These are phyloP conservation scores for Ziziphus jujuba DNA, from an alignment of 306 rosid species.

Conservation along the genomic window DNA sequence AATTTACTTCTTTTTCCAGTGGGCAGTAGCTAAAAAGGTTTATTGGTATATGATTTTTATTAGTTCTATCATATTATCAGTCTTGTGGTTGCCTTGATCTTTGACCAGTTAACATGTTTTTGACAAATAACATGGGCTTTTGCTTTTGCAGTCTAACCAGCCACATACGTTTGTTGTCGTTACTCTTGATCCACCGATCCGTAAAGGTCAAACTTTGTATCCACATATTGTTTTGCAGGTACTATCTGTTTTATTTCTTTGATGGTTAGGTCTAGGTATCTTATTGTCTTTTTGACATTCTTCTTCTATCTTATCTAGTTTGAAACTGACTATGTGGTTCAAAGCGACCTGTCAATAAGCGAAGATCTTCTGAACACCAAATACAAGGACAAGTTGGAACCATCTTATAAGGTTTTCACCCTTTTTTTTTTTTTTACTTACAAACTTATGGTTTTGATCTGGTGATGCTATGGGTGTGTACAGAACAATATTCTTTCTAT, in stretches of 20 bases:
- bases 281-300: conserved; percentile 3
- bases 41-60: background rate
- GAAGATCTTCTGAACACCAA: conserved; percentile 76
- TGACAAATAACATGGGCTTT: conserved; percentile 20
- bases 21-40: background rate
- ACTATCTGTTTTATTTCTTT: conserved; percentile 25
- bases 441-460: background rate
- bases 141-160: conserved; percentile 80
- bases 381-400: conserved; percentile 95
- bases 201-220: conserved; percentile 96
- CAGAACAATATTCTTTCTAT: background rate
- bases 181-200: conserved; percentile 97
- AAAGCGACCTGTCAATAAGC: conserved; percentile 61
- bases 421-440: background rate
- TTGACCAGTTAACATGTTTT: background rate
- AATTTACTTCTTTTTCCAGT: background rate
- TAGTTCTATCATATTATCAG: background rate
- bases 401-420: conserved; percentile 74
- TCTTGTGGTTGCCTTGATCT: background rate
- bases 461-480: background rate
- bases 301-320: conserved; percentile 49
- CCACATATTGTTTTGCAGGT: conserved; percentile 99
- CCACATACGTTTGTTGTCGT: conserved; percentile 91
- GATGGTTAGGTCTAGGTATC: conserved; percentile 11
- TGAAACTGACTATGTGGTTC: conserved; percentile 79